A percentile compares a stretch with the other conserved stretches of the same genome.
These are phyloP conservation scores for Aspergillus cejpii DNA, from an alignment of 2,329 filamentous ascomycete species.

Conservation along the genomic window DNA sequence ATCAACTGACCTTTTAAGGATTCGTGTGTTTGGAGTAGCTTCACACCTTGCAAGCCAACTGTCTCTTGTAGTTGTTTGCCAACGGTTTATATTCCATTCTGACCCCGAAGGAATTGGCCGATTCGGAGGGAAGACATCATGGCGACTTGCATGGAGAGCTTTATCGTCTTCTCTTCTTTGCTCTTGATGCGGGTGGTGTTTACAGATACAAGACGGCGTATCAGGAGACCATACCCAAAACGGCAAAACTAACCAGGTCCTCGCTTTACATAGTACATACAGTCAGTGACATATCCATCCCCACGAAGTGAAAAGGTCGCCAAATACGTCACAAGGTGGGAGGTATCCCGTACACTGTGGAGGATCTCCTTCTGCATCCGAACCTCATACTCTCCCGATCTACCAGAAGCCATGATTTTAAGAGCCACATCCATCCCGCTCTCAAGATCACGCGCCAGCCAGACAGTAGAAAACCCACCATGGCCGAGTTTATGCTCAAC, in stretches of 20 bases:
- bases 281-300: too few relatives aligned
- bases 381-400: conserved; percentile 16
- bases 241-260: not conserved
- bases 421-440: conserved; percentile 19
- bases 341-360: conserved; percentile 13
- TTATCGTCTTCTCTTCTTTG: not conserved
- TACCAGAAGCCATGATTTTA: conserved; percentile 18
- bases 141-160: not conserved
- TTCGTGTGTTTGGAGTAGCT: not conserved
- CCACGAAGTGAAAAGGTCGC: conserved; percentile 17
- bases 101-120: conserved; percentile 1
- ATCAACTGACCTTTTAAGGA: not conserved
- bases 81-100: conserved; percentile 4
- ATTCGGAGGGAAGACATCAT: not conserved
- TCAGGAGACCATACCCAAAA: not conserved
- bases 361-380: conserved; percentile 20
- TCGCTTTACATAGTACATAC: not conserved
- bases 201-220: not conserved
- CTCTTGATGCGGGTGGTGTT: not conserved
- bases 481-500: conserved; percentile 23
- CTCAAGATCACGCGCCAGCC: conserved; percentile 22
- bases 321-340: conserved; percentile 17
- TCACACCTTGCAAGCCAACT: conserved; percentile 6
- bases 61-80: conserved; percentile 6
- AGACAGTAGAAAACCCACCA: conserved; percentile 23